Conservation (phyloP, 495 filamentous ascomycete species). For the Podospora australis region DNA sequence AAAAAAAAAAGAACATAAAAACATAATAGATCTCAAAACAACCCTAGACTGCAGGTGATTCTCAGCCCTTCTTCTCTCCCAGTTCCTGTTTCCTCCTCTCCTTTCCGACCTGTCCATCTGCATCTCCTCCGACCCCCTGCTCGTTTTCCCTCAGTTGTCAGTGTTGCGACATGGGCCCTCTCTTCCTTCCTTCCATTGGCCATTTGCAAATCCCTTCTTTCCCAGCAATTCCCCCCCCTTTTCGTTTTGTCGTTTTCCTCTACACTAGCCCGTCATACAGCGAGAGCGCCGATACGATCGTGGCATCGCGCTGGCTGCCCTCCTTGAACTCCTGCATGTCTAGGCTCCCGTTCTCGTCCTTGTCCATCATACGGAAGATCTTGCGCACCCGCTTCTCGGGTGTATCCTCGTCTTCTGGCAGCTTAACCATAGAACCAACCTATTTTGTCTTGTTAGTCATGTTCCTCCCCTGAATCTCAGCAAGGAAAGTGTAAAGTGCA, state of each 20-base stretch:
- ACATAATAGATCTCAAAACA: not conserved
- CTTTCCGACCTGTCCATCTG: not conserved
- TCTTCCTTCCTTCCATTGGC: not conserved
- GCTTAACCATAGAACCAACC: constrained; percentile 98
- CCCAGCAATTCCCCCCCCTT: not conserved
- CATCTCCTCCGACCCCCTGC: not conserved
- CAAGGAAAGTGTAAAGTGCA: not conserved
- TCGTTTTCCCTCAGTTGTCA: not conserved
- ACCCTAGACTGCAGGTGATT: not conserved
- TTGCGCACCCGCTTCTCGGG: constrained; percentile 96
- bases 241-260: no score
- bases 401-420: constrained; percentile 97
- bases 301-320: constrained; percentile 96
- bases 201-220: not conserved
- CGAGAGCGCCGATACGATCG: constrained; percentile 95
- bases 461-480: not conserved
- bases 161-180: not conserved
- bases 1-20: not conserved
- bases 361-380: constrained; percentile 99
- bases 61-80: not conserved
- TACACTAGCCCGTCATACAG: constrained; percentile 93
- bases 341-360: constrained; percentile 92
- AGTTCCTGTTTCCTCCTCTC: not conserved
- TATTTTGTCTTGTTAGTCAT: constrained; percentile 27
- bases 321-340: constrained; percentile 98